phyloP scores from a whole-genome alignment of 768 basidiomycete genomes.

The Artomyces pyxidatus region DNA sequence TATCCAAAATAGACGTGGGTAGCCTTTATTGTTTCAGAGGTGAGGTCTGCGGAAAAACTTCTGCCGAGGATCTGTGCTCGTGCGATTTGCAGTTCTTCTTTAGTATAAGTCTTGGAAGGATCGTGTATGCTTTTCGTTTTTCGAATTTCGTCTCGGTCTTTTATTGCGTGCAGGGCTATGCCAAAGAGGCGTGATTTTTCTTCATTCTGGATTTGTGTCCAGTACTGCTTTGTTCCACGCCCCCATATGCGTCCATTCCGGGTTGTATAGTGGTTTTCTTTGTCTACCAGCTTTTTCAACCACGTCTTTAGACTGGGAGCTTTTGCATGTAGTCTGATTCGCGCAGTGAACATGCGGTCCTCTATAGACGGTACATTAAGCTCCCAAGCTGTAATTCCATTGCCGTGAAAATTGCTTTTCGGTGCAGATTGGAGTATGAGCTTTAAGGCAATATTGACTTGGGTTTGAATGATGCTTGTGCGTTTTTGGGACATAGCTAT shows the following conservation, averaged over 20 bases:
- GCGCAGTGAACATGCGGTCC: not conserved
- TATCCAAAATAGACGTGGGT: not conserved
- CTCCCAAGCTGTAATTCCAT: not conserved
- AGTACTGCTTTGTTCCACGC: too few species aligned
- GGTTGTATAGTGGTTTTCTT: not conserved
- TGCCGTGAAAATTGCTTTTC: not conserved
- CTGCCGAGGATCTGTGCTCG: not conserved
- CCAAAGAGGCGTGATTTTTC: too few species aligned
- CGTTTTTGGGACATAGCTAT: constrained; percentile 28
- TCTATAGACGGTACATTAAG: not conserved
- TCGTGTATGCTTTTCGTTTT: too few species aligned
- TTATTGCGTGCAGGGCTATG: too few species aligned
- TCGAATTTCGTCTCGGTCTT: too few species aligned
- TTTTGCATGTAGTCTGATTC: not conserved
- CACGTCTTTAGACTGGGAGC: not conserved
- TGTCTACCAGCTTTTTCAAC: not conserved
- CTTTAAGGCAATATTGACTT: not conserved
- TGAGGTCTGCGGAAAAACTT: not conserved
- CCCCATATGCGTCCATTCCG: too few species aligned
- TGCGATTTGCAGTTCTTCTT: not conserved
- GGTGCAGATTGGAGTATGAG: not conserved
- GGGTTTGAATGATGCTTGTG: constrained; percentile 28
- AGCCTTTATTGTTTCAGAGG: not conserved
- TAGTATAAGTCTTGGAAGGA: too few species aligned
- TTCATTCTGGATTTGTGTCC: too few species aligned